Percentiles rank a stretch among this genome's conserved stretches.
These are phyloP conservation scores for Fusarium cyanostomum DNA, from an alignment of 2,329 filamentous ascomycete species.

Conservation along the genomic window DNA sequence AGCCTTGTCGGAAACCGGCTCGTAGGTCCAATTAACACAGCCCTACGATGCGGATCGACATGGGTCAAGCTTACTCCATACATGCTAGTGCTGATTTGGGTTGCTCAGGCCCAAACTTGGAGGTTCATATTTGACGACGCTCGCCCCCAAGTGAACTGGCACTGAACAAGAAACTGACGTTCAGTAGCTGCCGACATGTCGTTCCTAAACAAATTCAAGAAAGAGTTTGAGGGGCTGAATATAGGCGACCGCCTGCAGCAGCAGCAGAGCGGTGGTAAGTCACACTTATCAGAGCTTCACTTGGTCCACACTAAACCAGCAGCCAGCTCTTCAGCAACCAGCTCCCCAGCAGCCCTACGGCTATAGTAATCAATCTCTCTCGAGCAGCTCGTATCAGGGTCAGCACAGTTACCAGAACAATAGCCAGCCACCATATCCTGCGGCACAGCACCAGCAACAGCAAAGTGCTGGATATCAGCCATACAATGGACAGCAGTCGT, in stretches of 20 bases:
- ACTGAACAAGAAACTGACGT: not conserved
- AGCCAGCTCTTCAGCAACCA: not conserved
- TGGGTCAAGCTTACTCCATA: no score
- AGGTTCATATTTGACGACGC: no score
- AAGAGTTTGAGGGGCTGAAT: conserved; percentile 29
- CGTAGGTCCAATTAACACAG: no score
- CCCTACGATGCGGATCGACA: no score
- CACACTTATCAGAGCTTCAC: not conserved
- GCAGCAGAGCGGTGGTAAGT: conserved; percentile 7
- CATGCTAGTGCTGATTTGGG: no score
- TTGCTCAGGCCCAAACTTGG: no score
- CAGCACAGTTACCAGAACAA: conserved; percentile 6
- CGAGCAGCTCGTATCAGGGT: conserved; percentile 1
- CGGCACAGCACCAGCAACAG: not conserved
- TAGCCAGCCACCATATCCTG: not conserved
- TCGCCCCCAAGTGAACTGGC: no score
- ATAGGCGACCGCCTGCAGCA: not conserved
- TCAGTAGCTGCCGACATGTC: no score
- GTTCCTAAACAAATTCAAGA: conserved; percentile 28
- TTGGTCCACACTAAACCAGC: not conserved
- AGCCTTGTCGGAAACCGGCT: no score
- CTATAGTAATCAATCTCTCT: not conserved
- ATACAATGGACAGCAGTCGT: not conserved
- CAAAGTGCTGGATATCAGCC: conserved; percentile 5
- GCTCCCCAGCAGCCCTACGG: not conserved